Base-by-base conservation (phyloP, 1,139 yeast genomes). In the Diutina mesorugosa region DNA sequence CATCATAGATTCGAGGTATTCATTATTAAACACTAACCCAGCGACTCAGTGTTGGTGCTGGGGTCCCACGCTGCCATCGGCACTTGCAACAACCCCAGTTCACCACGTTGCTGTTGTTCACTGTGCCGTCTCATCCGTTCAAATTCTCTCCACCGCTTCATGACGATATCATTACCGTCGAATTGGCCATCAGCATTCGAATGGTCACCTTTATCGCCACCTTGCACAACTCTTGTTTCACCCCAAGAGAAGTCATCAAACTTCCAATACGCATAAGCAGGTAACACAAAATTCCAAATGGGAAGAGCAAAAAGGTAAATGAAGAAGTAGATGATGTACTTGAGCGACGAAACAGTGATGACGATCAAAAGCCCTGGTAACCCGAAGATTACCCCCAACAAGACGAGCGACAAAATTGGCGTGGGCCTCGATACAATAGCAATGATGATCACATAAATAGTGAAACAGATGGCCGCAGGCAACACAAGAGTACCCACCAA, bases 181-280 rank as follows among this genome's bases (percentile, higher is more conserved):
- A 93, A 93, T 60, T 84, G 86, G 62, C 97, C 98, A 56, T 81
- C 89, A 8, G 62, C 74, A 52, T 74, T 82, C 16, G 68, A 74
- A 58, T 83, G 90, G 67, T 89, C 96, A 45, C 83, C 87, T 61
- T 78, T 78, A 60, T 77, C 82, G 10, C 83, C 95, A 53, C 93
- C 95, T 21, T 82, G 83, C 58, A 93, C 83, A 26, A 87, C 79
- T 76, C 99, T 81, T 5, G 99, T 93, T 62, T 91, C 98, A 69
- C 99, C 99, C 99, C 99, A 93, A 65, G 93, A 84, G 73, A 93
- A 93, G 70, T 93, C 99, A 70, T 93, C 99, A 71, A 93, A 93
- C 70, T 91, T 91, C 99, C 99, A 93, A 65, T 70, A 93, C 0
- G 98, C 90, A 70, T 93, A 89, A 56, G 83, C 69, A 3, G 99